phyloP scores from a whole-genome alignment of 352 stramenopile species.

The Pythium sukuiense region DNA sequence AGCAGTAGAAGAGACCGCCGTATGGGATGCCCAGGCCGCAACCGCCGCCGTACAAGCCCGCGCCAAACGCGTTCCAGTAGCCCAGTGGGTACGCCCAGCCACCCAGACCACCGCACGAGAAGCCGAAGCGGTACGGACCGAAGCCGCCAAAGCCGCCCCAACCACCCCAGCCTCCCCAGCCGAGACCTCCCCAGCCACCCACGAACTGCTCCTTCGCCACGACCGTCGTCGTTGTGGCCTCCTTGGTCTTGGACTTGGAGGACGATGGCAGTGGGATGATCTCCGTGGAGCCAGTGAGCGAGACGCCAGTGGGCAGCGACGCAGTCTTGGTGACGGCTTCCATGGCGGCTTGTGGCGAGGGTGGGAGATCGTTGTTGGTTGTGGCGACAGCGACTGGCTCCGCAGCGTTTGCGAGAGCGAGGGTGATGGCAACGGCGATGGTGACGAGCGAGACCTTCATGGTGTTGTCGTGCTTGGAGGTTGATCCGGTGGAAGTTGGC shows the following conservation, averaged over 20 bases:
- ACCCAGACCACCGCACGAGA: slow-evolving; percentile 25
- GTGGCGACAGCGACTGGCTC: not conserved
- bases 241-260: slow-evolving; percentile 3
- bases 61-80: slow-evolving; percentile 38
- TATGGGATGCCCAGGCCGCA: slow-evolving; percentile 19
- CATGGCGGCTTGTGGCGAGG: not conserved
- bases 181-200: not conserved
- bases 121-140: slow-evolving; percentile 21
- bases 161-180: slow-evolving; percentile 2
- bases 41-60: slow-evolving; percentile 14
- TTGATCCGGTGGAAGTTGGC: too few relatives aligned
- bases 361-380: not conserved
- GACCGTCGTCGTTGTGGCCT: not conserved
- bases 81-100: slow-evolving; percentile 39
- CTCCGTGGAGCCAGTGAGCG: not conserved
- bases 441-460: not conserved
- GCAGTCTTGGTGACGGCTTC: slow-evolving; percentile 1
- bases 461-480: too few relatives aligned
- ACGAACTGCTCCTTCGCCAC: slow-evolving; percentile 4
- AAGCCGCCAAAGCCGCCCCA: slow-evolving; percentile 4
- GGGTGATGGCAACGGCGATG: not conserved
- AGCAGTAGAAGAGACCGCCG: slow-evolving; percentile 18
- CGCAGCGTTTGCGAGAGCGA: not conserved
- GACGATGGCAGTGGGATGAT: not conserved
- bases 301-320: not conserved